Conservation (phyloP, 148 eudicot species). For the Camellia japonica region DNA sequence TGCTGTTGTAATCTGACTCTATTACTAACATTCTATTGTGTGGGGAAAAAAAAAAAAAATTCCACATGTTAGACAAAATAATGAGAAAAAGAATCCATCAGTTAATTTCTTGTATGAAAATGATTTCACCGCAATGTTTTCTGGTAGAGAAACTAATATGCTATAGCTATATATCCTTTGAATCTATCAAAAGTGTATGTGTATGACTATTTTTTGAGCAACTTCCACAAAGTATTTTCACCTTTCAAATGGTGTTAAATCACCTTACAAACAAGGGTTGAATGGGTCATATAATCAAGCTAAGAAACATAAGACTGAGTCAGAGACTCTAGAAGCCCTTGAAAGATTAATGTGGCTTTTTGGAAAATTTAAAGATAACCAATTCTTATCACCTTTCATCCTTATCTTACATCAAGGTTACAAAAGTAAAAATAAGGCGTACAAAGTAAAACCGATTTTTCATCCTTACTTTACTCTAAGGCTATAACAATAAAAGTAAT, state of each 20-base stretch:
- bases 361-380: no score
- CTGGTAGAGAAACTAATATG: not conserved
- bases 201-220: not conserved
- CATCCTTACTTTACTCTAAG: no score
- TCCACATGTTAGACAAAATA: not conserved
- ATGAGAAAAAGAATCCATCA: not conserved
- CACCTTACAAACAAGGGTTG: not conserved
- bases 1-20: not conserved
- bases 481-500: no score
- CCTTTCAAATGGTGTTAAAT: not conserved
- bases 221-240: not conserved
- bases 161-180: not conserved
- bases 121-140: not conserved
- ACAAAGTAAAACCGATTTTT: no score
- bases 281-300: not conserved
- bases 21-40: not conserved
- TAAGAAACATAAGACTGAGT: not conserved
- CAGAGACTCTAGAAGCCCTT: not conserved
- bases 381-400: no score
- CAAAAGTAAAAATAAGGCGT: no score
- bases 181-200: not conserved
- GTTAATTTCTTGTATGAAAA: not conserved
- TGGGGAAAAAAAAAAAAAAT: not conserved
- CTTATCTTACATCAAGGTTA: no score
- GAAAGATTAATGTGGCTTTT: no score